Evolutionary conservation across 345 rosid species (phyloP).

Genomic region (Eutrema yunnanense): DNA sequence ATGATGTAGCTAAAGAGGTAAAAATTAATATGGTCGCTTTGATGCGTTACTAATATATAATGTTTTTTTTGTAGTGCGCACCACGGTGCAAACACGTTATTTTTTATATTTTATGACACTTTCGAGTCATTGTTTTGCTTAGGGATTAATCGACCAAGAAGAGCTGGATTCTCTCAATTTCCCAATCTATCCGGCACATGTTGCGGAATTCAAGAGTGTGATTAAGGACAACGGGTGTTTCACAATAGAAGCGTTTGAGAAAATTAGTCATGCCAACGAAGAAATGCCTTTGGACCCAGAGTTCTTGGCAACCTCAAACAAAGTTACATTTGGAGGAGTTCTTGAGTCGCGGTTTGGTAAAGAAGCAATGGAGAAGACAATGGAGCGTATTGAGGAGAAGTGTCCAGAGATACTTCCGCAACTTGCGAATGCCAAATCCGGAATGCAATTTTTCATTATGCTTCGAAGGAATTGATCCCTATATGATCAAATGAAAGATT

Average conservation of each 20-base stretch:
- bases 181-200: conserved; percentile 18
- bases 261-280: conserved; percentile 6
- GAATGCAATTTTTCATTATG: conserved; percentile 19
- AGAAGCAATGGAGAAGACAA: conserved; percentile 27
- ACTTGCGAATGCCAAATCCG: conserved; percentile 23
- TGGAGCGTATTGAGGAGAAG: conserved; percentile 1
- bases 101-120: background rate
- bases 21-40: background rate
- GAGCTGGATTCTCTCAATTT: conserved; percentile 18
- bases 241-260: conserved; percentile 12
- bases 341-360: conserved; percentile 19
- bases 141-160: conserved; percentile 26
- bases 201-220: conserved; percentile 11
- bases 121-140: background rate
- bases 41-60: no score
- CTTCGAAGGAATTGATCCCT: conserved; percentile 15
- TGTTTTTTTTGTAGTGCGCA: background rate
- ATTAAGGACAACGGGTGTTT: conserved; percentile 15
- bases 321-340: conserved; percentile 23
- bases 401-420: conserved; percentile 4
- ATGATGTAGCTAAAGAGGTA: conserved; percentile 38
- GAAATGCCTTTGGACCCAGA: conserved; percentile 16
- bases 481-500: background rate
- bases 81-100: background rate
- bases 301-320: conserved; percentile 12